These are phyloP conservation scores for Silene conica DNA, from an alignment of 148 eudicot species.

Conservation along the genomic window DNA sequence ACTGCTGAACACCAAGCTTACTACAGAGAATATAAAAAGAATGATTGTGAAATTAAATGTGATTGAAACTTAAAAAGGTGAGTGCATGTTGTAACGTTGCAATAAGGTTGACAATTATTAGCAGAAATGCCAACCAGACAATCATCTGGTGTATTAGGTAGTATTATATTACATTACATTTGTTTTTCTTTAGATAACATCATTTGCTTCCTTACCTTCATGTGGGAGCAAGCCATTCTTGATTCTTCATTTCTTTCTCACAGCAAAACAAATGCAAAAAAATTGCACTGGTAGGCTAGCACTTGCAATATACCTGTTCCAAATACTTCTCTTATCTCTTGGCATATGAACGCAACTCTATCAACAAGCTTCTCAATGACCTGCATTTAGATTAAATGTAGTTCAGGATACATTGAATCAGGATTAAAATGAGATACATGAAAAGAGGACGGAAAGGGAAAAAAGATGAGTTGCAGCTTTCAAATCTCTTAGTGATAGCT, in stretches of 20 bases:
- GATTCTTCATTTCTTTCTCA: too few species aligned
- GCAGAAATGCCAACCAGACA: conserved; percentile 21
- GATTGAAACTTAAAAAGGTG: too few species aligned
- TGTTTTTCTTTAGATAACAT: conserved; percentile 31
- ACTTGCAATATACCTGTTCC: conserved; percentile 55
- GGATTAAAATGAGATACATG: neutral
- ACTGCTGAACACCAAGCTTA: too few species aligned
- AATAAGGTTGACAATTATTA: conserved; percentile 24
- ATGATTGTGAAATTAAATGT: too few species aligned
- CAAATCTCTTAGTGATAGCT: neutral
- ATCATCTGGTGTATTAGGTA: conserved; percentile 21
- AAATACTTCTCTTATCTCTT: conserved; percentile 65
- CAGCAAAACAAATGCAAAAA: too few species aligned
- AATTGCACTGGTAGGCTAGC: too few species aligned
- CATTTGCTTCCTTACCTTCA: conserved; percentile 31
- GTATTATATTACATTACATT: neutral
- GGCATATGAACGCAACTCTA: conserved; percentile 77
- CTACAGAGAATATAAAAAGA: too few species aligned
- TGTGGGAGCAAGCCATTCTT: conserved; percentile 42
- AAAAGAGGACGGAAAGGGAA: neutral
- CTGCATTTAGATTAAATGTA: conserved; percentile 29
- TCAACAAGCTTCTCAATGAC: conserved; percentile 94
- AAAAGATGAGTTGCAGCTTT: neutral
- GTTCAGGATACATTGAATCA: neutral
- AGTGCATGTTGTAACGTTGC: conserved; percentile 9